Evolutionary conservation across 148 eudicot genomes (phyloP).

Genomic region (Gaultheria prostrata): DNA sequence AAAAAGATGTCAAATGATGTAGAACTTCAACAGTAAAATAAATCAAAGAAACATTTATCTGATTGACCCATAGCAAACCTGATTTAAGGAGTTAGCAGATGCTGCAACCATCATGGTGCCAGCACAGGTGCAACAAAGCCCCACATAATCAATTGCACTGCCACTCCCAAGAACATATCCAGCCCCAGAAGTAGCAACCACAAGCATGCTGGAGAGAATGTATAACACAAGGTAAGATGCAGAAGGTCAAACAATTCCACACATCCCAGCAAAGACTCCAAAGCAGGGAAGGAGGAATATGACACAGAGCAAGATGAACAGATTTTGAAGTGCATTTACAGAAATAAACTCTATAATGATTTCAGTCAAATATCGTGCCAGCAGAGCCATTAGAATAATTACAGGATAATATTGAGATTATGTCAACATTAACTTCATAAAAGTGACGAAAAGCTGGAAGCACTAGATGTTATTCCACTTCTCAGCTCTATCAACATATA

Average conservation of each 20-base stretch:
- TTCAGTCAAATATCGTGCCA: neutral
- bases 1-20: neutral
- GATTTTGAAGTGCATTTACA: neutral
- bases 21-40: conserved; percentile 2
- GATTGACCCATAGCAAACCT: conserved; percentile 44
- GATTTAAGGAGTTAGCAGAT: conserved; percentile 87
- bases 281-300: neutral
- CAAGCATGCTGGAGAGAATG: conserved; percentile 65
- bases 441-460: neutral
- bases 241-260: neutral
- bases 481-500: neutral
- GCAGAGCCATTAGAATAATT: neutral
- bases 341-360: neutral
- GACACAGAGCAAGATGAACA: neutral
- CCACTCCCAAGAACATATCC: conserved; percentile 97
- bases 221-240: neutral
- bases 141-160: conserved; percentile 65
- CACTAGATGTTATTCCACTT: neutral
- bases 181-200: conserved; percentile 97
- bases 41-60: neutral
- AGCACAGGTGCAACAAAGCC: conserved; percentile 92
- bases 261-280: neutral
- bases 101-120: conserved; percentile 99
- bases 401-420: neutral
- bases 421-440: neutral